Conservation (phyloP, 495 filamentous ascomycete genomes). For the Cercophora sp. region DNA sequence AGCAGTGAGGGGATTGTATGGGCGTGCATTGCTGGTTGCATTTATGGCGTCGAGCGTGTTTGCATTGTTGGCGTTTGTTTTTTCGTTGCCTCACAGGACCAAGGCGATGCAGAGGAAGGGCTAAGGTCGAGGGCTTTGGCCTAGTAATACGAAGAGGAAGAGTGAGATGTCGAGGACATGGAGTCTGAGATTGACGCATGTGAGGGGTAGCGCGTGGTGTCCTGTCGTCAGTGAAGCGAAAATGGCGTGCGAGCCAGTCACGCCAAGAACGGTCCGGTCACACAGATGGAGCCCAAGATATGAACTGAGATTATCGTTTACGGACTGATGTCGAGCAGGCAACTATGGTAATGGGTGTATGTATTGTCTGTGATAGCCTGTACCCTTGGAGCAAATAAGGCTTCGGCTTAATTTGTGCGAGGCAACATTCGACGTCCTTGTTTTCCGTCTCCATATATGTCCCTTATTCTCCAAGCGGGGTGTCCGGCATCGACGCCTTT, state of each 20-base stretch:
- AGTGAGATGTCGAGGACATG: not conserved
- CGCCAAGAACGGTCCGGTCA: too few species aligned
- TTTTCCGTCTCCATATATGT: too few species aligned
- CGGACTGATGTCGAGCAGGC: too few species aligned
- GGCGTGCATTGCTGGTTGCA: slow-evolving; percentile 42
- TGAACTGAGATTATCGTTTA: too few species aligned
- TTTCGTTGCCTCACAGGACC: slow-evolving; percentile 27
- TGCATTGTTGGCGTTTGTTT: slow-evolving; percentile 30
- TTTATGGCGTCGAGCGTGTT: slow-evolving; percentile 47
- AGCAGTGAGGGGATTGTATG: slow-evolving; percentile 48
- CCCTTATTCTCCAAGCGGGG: too few species aligned
- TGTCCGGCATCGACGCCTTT: too few species aligned
- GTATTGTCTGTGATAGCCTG: too few species aligned
- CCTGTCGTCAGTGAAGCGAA: not conserved
- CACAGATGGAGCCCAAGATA: too few species aligned
- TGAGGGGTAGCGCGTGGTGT: not conserved
- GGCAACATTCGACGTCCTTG: too few species aligned
- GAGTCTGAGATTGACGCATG: not conserved
- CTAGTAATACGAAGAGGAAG: not conserved
- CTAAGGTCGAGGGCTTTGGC: not conserved
- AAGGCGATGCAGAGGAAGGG: slow-evolving; percentile 22
- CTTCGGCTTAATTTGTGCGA: too few species aligned
- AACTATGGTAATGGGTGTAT: too few species aligned
- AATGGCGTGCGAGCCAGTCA: not conserved
- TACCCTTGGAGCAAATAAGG: too few species aligned